Evolutionary conservation across 768 basidiomycete species (phyloP), one percentile per base, ranked within the genome.

Genomic region (Calocybe indica): DNA sequence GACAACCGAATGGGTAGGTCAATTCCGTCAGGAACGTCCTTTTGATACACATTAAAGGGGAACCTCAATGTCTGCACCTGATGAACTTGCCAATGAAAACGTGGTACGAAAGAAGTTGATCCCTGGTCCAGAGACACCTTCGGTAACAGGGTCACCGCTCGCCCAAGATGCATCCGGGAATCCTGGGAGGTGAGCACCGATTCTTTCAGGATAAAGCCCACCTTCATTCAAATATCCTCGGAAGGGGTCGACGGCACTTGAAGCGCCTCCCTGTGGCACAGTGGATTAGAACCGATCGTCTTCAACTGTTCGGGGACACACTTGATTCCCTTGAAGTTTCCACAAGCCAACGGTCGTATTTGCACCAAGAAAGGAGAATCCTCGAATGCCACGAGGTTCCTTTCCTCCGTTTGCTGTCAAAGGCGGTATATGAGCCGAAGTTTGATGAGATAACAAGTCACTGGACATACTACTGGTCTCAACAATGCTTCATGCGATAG

Each of bases 191-290:
- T 79, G 77, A 35, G 74, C 77, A 3, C 76, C 75, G 39, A 71
- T 63, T 28, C 77, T 59, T 58, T 78, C 75, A 3, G 69, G 72
- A 46, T 70, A 74, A 5, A 75, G 55, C 1, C 74, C 76, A 9
- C 77, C 77, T 61, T 76, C 75, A 48, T 78, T 78, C 40, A 75
- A 58, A 40, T 78, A 72, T 28, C 75, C 76, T 14, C 76, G 62
- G 49, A 65, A 66, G 10, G 67, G 68, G 51, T 79, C 76, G 7
- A 72, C 69, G 13, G 70, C 52, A 28, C 66, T 52, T 8, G 63
- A 62, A 14, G 70, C 70, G 5, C 71, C 68, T 9, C 71, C 71
- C 68, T 46, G 43, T 10, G 35, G 39, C 7, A 8, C 35, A 31
- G 40, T 32, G 34, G 11, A 22, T 14, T 14, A 47, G 11, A 32